phyloP scores from a whole-genome alignment of 805 yeast species.

The Ogataea dorogensis region DNA sequence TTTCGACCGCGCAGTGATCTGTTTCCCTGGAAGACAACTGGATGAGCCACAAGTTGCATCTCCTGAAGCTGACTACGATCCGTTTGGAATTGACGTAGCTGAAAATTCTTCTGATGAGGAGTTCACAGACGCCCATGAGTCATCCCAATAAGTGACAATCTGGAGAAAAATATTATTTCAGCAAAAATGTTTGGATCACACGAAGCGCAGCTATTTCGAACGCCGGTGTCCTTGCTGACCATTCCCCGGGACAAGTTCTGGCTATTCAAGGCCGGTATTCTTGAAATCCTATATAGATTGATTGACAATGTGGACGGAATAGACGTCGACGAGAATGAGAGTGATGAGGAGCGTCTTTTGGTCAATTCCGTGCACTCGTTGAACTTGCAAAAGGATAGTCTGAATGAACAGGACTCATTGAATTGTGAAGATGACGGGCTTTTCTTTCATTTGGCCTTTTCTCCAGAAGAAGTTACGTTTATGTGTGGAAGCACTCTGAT shows the following conservation, averaged over 20 bases:
- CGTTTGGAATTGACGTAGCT: constrained; percentile 11
- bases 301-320: constrained; percentile 30
- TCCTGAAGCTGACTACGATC: constrained; percentile 6
- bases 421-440: constrained; percentile 38
- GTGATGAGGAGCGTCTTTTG: constrained; percentile 5
- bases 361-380: constrained; percentile 19
- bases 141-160: constrained; percentile 1
- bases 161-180: constrained; percentile 4
- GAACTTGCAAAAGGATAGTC: constrained; percentile 11
- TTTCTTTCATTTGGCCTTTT: constrained; percentile 61
- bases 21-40: constrained; percentile 26
- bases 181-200: constrained; percentile 11
- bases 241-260: constrained; percentile 52
- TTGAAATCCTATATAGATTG: constrained; percentile 43
- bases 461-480: constrained; percentile 61
- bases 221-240: constrained; percentile 48
- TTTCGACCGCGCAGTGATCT: constrained; percentile 16
- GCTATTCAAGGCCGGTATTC: constrained; percentile 51
- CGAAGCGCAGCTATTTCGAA: constrained; percentile 46
- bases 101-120: constrained; percentile 8
- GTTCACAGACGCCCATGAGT: constrained; percentile 4
- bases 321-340: constrained; percentile 14
- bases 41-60: neutral
- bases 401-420: constrained; percentile 5
- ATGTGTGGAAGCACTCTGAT: constrained; percentile 48